These are phyloP conservation scores for Calonectria ilicicola DNA, from an alignment of 2,329 filamentous ascomycete genomes.

Conservation along the genomic window DNA sequence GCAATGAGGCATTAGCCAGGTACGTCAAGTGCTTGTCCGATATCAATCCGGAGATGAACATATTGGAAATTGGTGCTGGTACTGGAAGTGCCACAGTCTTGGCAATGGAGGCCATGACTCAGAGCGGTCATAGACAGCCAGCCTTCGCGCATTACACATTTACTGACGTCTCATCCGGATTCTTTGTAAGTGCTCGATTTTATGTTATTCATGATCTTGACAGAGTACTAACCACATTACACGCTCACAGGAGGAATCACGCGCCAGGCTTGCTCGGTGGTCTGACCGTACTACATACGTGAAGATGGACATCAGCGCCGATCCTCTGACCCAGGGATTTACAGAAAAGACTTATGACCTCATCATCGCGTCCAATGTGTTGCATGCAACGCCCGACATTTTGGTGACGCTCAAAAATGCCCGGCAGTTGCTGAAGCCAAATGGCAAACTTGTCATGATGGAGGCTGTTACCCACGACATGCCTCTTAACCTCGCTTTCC, in stretches of 20 bases:
- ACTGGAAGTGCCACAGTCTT: background rate
- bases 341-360: slow-evolving; percentile 28
- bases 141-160: background rate
- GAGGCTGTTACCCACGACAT: slow-evolving; percentile 35
- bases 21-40: background rate
- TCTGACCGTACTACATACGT: slow-evolving; percentile 32
- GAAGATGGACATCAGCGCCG: slow-evolving; percentile 37
- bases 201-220: background rate
- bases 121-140: background rate
- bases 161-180: background rate
- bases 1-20: slow-evolving; percentile 14
- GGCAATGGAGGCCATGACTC: background rate
- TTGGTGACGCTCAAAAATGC: background rate
- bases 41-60: background rate
- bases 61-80: background rate
- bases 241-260: slow-evolving; percentile 42
- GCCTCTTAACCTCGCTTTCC: slow-evolving; percentile 4
- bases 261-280: slow-evolving; percentile 23
- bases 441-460: slow-evolving; percentile 27
- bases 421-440: background rate
- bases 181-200: background rate
- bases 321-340: slow-evolving; percentile 30
- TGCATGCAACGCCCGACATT: background rate
- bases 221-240: slow-evolving; percentile 48
- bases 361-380: slow-evolving; percentile 36